phyloP scores from a whole-genome alignment of 192 early-diverging fungal genomes.

The Entophlyctis luteolus region DNA sequence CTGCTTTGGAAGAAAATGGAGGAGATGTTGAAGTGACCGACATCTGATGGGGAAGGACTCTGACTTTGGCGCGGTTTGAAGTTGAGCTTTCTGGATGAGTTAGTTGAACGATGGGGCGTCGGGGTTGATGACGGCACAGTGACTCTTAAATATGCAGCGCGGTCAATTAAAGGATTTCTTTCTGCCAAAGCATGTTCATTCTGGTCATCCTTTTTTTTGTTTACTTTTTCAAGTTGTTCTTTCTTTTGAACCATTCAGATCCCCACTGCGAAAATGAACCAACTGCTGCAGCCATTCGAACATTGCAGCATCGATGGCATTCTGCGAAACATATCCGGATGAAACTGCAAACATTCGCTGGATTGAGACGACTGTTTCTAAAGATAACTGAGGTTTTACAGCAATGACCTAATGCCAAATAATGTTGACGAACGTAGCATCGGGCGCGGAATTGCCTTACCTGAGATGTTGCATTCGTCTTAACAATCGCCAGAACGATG shows the following conservation, averaged over 20 bases:
- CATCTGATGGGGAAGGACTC: too few species aligned
- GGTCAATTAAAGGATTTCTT: background rate
- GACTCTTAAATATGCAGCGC: background rate
- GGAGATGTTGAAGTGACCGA: slow-evolving; percentile 12
- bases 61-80: too few species aligned
- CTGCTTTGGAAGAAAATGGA: slow-evolving; percentile 15
- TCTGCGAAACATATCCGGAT: slow-evolving; percentile 1
- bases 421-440: too few species aligned
- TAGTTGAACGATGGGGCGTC: too few species aligned
- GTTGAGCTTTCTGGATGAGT: too few species aligned
- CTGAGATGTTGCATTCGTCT: too few species aligned
- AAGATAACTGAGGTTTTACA: background rate
- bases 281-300: slow-evolving; percentile 20
- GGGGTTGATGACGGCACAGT: too few species aligned
- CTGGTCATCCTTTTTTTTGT: too few species aligned
- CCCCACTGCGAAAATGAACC: background rate
- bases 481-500: background rate
- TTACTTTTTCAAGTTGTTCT: too few species aligned
- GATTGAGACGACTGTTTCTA: background rate
- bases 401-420: background rate
- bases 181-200: too few species aligned
- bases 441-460: too few species aligned
- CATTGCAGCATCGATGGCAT: background rate
- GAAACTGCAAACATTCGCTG: slow-evolving; percentile 2
- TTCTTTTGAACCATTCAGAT: too few species aligned